A percentile compares a stretch with the other conserved stretches of the same genome.
Evolutionary conservation across 2,329 filamentous ascomycete genomes (phyloP).

Genomic region (Pseudocercospora eumusae): DNA sequence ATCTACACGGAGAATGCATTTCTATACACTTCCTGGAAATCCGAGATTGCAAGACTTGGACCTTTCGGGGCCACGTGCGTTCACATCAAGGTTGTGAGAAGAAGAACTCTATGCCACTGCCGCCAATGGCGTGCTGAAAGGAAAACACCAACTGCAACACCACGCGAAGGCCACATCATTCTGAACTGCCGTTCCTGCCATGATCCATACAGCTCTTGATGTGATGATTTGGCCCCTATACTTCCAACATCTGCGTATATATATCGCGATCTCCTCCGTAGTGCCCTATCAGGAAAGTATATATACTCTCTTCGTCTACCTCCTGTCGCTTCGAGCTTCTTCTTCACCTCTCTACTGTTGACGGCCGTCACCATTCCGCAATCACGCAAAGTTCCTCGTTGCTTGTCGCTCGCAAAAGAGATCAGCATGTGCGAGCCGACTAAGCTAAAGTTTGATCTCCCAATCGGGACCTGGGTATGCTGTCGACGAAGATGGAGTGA

Average conservation of each 20-base stretch:
- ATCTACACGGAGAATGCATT: no score
- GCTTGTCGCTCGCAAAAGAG: constrained; percentile 7
- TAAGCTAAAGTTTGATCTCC: constrained; percentile 21
- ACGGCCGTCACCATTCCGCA: constrained; percentile 1
- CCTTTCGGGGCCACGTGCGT: constrained; percentile 8
- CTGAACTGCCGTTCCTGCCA: not conserved
- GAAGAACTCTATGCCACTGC: constrained; percentile 3
- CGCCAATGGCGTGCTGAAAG: constrained; percentile 6
- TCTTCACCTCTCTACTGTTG: not conserved
- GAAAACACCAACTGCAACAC: constrained; percentile 7
- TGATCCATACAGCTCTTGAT: constrained; percentile 1
- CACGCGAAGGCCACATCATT: not conserved
- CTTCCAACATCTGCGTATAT: not conserved
- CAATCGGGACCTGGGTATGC: constrained; percentile 21
- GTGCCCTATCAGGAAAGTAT: not conserved
- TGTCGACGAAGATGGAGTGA: not conserved
- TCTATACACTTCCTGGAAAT: not conserved
- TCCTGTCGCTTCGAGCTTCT: not conserved
- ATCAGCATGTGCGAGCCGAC: constrained; percentile 14
- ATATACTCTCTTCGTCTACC: not conserved
- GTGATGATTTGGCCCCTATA: not conserved
- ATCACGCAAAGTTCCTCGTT: constrained; percentile 1
- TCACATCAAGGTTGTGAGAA: not conserved
- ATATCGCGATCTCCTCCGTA: not conserved
- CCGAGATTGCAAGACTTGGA: constrained; percentile 10